phyloP scores from a whole-genome alignment of 2,329 filamentous ascomycete species.

The Mycosphaerella arachidis region DNA sequence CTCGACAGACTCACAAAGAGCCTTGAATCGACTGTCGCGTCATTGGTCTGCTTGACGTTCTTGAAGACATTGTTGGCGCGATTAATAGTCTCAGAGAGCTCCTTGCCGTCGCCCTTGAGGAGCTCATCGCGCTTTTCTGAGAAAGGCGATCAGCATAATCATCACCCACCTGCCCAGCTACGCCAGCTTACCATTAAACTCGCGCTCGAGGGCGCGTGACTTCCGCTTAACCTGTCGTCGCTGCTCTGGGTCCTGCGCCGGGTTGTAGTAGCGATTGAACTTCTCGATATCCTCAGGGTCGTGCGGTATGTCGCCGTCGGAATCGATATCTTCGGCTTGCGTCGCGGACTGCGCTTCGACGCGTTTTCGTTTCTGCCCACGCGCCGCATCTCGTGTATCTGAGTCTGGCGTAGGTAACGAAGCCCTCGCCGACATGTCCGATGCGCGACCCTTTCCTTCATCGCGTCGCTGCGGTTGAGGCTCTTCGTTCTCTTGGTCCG shows the following conservation, averaged over 20 bases:
- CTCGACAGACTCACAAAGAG: conserved; percentile 77
- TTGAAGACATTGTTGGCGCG: conserved; percentile 56
- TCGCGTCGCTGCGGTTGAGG: conserved; percentile 25
- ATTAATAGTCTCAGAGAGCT: conserved; percentile 35
- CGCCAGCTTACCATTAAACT: conserved; percentile 51
- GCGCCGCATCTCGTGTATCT: conserved; percentile 24
- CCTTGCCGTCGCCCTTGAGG: conserved; percentile 58
- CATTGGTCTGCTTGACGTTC: conserved; percentile 73
- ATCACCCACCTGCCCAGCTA: neutral
- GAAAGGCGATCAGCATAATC: conserved; percentile 24
- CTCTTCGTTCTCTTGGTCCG: conserved; percentile 45
- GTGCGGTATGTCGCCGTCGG: conserved; percentile 16
- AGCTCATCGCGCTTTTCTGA: conserved; percentile 68
- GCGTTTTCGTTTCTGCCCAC: conserved; percentile 28
- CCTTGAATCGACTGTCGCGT: conserved; percentile 87
- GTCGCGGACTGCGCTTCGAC: conserved; percentile 7
- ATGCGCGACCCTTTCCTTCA: conserved; percentile 42
- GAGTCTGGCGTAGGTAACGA: conserved; percentile 39
- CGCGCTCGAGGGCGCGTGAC: conserved; percentile 62
- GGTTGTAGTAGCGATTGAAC: conserved; percentile 61
- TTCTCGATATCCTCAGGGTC: conserved; percentile 27
- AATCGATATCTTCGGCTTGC: conserved; percentile 11
- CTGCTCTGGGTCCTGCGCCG: conserved; percentile 72
- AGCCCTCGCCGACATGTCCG: conserved; percentile 34
- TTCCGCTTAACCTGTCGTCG: conserved; percentile 66